Evolutionary conservation across 345 rosid genomes (phyloP), one percentile per base, ranked within the genome.

Genomic region (Murraya koenigii): DNA sequence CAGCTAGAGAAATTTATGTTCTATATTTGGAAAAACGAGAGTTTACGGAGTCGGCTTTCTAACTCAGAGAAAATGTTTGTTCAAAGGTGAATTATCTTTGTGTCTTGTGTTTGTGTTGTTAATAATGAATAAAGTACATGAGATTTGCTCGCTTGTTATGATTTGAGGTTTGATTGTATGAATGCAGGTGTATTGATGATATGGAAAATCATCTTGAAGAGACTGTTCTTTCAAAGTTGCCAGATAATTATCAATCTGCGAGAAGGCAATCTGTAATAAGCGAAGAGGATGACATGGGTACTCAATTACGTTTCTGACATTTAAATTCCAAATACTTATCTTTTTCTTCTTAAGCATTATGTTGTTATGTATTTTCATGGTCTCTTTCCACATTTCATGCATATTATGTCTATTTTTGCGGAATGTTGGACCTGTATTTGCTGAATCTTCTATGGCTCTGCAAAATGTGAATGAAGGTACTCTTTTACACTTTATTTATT

Each of bases 201-300:
- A 82, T 93, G 36, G 88, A 85, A 74, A 89, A 85, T 69, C 94
- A 88, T 85, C 87, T 93, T 33, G 87, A 90, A 66, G 95, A 90
- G 75, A 89, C 86, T 71, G 93, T 91, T 63, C 86, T 93, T 20
- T 84, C 90, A 9, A 91, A 88, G 80, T 84, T 96, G 83, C 94
- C 97, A 1, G 95, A 90, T 56, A 89, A 89, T 74, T 96, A 96
- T 80, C 97, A 81, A 61, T 91, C 94, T 5, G 80, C 80, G 59
- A 83, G 90, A n/a, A 91, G 86, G 82, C 97, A 96, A 74, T 96
- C 97, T 6, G 69, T 89, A 28, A 91, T 93, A 69, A 91, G 94
- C 49, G 95, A 76, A 78, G 90, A 89, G 35, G 95, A 94, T 80
- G 99, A 91, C 80, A 94, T 94, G 98, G 95, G 97, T 94, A 82